Percentiles rank a stretch among this genome's conserved stretches.
Conservation (phyloP, 768 basidiomycete genomes). For the Suillus americanus region DNA sequence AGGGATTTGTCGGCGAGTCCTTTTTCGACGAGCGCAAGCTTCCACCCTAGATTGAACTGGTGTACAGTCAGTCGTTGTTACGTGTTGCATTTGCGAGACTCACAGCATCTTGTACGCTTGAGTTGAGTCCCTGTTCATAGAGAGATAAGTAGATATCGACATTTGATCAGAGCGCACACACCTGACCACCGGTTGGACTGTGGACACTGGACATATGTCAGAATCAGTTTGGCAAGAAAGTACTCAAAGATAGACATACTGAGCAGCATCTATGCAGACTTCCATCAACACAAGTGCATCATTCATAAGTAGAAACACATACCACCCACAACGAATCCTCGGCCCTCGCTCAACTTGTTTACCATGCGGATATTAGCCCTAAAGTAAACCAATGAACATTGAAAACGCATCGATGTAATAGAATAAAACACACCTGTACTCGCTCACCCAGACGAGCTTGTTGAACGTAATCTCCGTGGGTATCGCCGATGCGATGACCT, state of each 20-base stretch:
- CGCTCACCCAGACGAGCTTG: constrained; percentile 27
- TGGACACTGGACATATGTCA: background rate
- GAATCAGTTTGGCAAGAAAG: no score
- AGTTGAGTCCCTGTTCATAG: constrained; percentile 36
- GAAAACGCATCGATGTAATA: background rate
- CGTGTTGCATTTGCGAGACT: constrained; percentile 5
- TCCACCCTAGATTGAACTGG: constrained; percentile 26
- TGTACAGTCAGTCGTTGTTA: background rate
- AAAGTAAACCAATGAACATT: background rate
- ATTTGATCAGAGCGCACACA: background rate
- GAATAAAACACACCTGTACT: constrained; percentile 26
- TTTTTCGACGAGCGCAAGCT: constrained; percentile 26
- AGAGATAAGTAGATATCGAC: background rate
- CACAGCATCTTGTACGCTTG: constrained; percentile 40
- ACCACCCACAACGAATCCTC: background rate
- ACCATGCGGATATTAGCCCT: background rate
- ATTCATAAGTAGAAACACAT: background rate
- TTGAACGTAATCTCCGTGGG: constrained; percentile 23
- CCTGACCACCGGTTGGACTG: background rate
- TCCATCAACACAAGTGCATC: background rate
- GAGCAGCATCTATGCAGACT: background rate
- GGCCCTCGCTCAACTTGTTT: background rate
- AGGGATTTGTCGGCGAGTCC: constrained; percentile 21
- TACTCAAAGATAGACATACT: background rate
- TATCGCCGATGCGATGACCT: constrained; percentile 21